These are phyloP conservation scores for Phytophthora cactorum DNA, from an alignment of 352 stramenopile species.

Conservation along the genomic window DNA sequence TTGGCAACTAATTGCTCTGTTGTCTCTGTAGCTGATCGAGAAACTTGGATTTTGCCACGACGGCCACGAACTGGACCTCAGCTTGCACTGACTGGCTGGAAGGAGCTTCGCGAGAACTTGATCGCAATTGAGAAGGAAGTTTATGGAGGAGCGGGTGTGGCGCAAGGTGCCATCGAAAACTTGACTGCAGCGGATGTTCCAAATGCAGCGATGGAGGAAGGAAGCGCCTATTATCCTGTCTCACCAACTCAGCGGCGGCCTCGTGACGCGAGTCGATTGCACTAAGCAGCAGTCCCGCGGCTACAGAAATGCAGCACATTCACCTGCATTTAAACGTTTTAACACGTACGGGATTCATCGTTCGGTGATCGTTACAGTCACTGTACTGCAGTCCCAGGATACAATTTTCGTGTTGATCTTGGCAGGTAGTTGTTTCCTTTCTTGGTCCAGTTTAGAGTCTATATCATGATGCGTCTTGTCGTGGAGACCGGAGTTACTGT, in stretches of 20 bases:
- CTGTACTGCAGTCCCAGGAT: too few relatives aligned
- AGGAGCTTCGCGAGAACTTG: constrained; percentile 57
- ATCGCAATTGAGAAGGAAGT: constrained; percentile 40
- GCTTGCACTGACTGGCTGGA: constrained; percentile 55
- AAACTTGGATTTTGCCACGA: constrained; percentile 24
- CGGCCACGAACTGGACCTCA: constrained; percentile 28
- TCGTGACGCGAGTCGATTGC: constrained; percentile 4
- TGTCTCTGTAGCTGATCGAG: constrained; percentile 17
- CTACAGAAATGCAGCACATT: neutral
- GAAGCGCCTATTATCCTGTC: constrained; percentile 37
- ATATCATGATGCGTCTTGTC: too few relatives aligned
- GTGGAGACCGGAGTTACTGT: too few relatives aligned
- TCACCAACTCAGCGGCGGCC: constrained; percentile 32
- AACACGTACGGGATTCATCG: neutral
- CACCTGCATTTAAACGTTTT: constrained; percentile 9
- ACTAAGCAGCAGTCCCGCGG: constrained; percentile 5
- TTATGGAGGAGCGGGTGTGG: constrained; percentile 8
- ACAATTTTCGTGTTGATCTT: too few relatives aligned
- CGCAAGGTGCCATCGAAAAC: constrained; percentile 4
- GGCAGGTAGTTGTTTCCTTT: too few relatives aligned
- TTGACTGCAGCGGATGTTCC: constrained; percentile 5
- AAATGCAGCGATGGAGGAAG: constrained; percentile 39
- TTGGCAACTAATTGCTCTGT: neutral
- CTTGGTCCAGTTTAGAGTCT: too few relatives aligned
- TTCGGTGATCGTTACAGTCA: too few relatives aligned